Conservation (phyloP, 2,329 filamentous ascomycete genomes). For the Ceratocystis albifundus region DNA sequence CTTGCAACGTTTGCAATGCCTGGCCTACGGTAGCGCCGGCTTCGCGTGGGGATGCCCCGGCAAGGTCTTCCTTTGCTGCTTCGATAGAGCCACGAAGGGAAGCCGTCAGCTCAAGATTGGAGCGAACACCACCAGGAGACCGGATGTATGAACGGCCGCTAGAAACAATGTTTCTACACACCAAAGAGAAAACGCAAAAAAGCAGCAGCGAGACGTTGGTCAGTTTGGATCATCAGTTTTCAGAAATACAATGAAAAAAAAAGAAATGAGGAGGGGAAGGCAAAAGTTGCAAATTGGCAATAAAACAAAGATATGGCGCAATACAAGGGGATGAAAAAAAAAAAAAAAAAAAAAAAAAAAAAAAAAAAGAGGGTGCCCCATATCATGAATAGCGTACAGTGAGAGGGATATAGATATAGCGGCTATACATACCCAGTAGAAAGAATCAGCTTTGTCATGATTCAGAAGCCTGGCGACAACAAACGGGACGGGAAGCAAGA, state of each 20-base stretch:
- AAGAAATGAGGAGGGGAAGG: not conserved
- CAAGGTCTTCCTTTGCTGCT: constrained; percentile 55
- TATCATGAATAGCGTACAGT: not conserved
- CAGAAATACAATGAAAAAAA: not conserved
- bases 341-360: constrained; percentile 14
- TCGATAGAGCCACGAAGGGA: constrained; percentile 75
- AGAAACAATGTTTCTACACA: constrained; percentile 62
- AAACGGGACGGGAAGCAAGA: not conserved
- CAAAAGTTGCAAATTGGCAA: not conserved
- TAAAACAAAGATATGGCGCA: not conserved
- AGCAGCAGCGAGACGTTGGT: not conserved
- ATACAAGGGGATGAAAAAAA: constrained; percentile 4
- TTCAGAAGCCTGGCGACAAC: constrained; percentile 1
- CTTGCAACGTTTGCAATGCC: constrained; percentile 28
- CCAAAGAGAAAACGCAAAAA: not conserved
- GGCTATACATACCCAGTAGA: constrained; percentile 58
- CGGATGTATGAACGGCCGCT: constrained; percentile 74
- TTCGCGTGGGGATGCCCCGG: not conserved
- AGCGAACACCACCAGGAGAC: constrained; percentile 64
- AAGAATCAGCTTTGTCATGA: constrained; percentile 64
- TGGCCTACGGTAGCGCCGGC: not conserved
- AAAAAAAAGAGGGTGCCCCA: not conserved
- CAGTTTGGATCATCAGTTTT: constrained; percentile 23
- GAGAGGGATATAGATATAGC: not conserved
- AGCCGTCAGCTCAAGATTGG: constrained; percentile 85